Evolutionary conservation across 495 filamentous ascomycete species (phyloP).

Genomic region (Baudoinia panamericana): DNA sequence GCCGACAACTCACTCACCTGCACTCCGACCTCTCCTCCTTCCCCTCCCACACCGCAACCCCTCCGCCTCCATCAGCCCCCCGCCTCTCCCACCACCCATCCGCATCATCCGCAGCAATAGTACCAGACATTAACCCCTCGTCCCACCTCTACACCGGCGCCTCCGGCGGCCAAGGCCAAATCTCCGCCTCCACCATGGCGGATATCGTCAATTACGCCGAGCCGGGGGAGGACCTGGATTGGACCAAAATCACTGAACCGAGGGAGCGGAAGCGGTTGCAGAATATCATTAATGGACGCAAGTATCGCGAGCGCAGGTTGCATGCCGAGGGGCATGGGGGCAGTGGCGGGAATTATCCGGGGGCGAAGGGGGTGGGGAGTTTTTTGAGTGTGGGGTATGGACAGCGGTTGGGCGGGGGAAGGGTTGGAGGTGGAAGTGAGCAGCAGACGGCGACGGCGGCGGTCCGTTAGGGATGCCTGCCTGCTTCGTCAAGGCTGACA

Average conservation of each 20-base stretch:
- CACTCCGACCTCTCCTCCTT: constrained; percentile 17
- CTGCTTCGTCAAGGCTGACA: too few species aligned
- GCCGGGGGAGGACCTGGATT: constrained; percentile 20
- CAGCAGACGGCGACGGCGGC: background rate
- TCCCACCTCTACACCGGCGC: constrained; percentile 21
- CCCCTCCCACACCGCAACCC: constrained; percentile 8
- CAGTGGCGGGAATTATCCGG: constrained; percentile 21
- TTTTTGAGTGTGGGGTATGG: constrained; percentile 18
- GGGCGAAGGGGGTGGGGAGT: constrained; percentile 17
- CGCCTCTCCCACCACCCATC: background rate
- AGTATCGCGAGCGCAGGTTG: constrained; percentile 19
- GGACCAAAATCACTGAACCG: constrained; percentile 20
- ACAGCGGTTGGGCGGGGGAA: constrained; percentile 1
- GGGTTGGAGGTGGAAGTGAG: background rate
- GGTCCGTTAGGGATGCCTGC: background rate
- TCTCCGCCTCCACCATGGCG: constrained; percentile 15
- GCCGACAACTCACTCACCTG: constrained; percentile 12
- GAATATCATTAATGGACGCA: constrained; percentile 22
- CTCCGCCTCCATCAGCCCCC: background rate
- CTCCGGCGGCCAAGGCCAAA: constrained; percentile 19
- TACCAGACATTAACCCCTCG: constrained; percentile 12
- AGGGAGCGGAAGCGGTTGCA: constrained; percentile 19
- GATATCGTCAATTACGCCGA: constrained; percentile 22
- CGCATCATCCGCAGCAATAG: too few species aligned
- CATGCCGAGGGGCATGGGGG: constrained; percentile 17